These are phyloP conservation scores for Xylaria sp. DNA, from an alignment of 2,329 filamentous ascomycete genomes.

Conservation along the genomic window DNA sequence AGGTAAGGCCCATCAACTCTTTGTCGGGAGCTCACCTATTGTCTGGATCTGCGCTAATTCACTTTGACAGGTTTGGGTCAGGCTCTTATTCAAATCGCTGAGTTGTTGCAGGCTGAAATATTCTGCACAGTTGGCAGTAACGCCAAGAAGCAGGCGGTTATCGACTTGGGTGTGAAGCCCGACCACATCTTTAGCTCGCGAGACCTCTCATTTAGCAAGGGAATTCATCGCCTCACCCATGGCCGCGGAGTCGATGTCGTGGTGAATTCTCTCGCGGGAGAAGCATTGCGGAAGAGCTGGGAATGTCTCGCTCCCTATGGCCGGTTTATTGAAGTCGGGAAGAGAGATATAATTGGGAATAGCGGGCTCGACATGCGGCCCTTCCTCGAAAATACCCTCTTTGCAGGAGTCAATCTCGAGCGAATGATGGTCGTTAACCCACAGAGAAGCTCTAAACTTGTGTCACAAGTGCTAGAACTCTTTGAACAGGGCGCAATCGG, in stretches of 20 bases:
- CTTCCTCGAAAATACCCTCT: slow-evolving; percentile 22
- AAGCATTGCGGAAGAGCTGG: slow-evolving; percentile 25
- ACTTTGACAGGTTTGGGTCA: slow-evolving; percentile 17
- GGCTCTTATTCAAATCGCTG: slow-evolving; percentile 22
- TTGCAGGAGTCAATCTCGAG: slow-evolving; percentile 24
- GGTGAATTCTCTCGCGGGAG: slow-evolving; percentile 23
- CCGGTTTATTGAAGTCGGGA: slow-evolving; percentile 29
- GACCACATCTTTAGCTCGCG: slow-evolving; percentile 26
- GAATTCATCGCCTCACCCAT: slow-evolving; percentile 8
- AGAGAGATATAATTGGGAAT: slow-evolving; percentile 23
- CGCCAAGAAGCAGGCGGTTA: slow-evolving; percentile 19
- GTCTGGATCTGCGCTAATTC: neutral
- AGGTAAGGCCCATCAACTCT: slow-evolving; percentile 3
- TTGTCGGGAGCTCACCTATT: neutral
- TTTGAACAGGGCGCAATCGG: slow-evolving; percentile 8
- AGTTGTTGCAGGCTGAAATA: slow-evolving; percentile 13
- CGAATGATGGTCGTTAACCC: slow-evolving; percentile 18
- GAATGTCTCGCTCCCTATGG: slow-evolving; percentile 29
- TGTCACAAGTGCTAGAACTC: slow-evolving; percentile 23
- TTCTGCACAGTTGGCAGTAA: slow-evolving; percentile 24
- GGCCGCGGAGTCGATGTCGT: slow-evolving; percentile 27
- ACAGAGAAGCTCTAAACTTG: slow-evolving; percentile 1
- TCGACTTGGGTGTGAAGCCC: slow-evolving; percentile 24
- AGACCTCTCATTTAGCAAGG: slow-evolving; percentile 18
- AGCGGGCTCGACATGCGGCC: slow-evolving; percentile 25